Evolutionary conservation across 345 rosid genomes (phyloP), one percentile per base, ranked within the genome.

Genomic region (Eucalyptus guilfoylei): DNA sequence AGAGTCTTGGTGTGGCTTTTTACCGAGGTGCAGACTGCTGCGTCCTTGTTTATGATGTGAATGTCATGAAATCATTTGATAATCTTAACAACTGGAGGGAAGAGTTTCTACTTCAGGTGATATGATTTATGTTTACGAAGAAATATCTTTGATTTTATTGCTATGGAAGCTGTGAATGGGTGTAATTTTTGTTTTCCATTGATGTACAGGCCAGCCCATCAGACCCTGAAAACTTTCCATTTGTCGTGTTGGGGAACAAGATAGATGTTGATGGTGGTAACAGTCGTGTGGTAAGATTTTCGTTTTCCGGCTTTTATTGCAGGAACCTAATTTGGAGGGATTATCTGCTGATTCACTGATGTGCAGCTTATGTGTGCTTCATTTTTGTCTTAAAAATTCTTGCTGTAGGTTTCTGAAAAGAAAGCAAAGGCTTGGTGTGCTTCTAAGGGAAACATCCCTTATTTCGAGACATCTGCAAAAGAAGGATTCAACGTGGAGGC

Each of bases 351-450:
- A 88, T 88, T 34, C 30, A 26, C 30, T 76, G 85, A 50, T 1
- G 6, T 37, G 21, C 49, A 50, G 44, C 64, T 48, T 40, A 34
- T 14, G 17, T 28, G 32, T 88, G 89, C 52, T 40, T 67, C 50
- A 44, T 30, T 40, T 76, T 11, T 76, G 85, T 21, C 47, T 47
- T 32, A 30, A 86, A 48, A 21, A 23, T n/a, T 6, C 47, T 76
- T 6, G 47, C 47, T 76, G 28, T 87, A 97, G 99, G 99, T 96
- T 86, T 95, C 97, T 37, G 97, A 96, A 94, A 97, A 96, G 89
- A 97, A 96, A 90, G 98, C 96, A 24, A 96, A 94, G 93, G 97
- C 97, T 55, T 96, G 99, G 97, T 96, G 98, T 93, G 96, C 97
- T 32, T 95, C 98, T 14, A 97, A 94, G 92, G 98, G 98, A 87